Evolutionary conservation across 2,329 filamentous ascomycete genomes (phyloP), one percentile per base, ranked within the genome.

Genomic region (Exophiala spinifera): DNA sequence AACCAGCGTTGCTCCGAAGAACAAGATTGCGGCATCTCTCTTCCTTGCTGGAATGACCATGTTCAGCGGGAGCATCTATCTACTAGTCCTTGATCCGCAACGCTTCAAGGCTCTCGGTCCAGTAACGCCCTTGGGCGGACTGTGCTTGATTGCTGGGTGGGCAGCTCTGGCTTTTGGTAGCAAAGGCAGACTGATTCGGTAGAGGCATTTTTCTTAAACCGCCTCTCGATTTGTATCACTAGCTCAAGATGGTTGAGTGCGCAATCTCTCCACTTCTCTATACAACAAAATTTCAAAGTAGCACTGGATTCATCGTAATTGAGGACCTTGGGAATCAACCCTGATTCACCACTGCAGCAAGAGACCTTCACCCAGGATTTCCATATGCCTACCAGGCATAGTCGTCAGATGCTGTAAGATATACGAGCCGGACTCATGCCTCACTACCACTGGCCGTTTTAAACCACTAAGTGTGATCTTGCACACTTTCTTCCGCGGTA

Each of bases 81-180:
- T 82, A 8, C 75, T 87, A 8, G 76, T 81, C 0, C 72, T 87
- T n/a, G 79, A 86, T 68, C 79, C 83, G 17, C 75, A 80, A 63
- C 72, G 76, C 23, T 85, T 84, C 70, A 79, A 78, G 64, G 71
- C 74, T 51, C 55, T 87, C 59, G 84, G 85, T 0, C 84, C 85
- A 1, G 78, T 86, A 11, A 87, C 85, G 46, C 85, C 85, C 13
- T 55, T 87, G 1, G 85, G 60, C 23, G 60, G 60, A 4, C 25
- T 84, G 46, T 84, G 79, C 55, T 72, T 88, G 60, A 87, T 87
- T 65, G 82, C 76, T 1, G 85, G 84, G 0, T 88, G 83, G 84
- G 66, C 80, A 49, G 76, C 74, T 13, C 53, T 64, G 42, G 62
- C 56, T 13, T 49, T 64, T 31, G 51, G 45, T 21, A 55, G 51